Conservation (phyloP, 352 stramenopile genomes). For the Aphanomyces astaci region DNA sequence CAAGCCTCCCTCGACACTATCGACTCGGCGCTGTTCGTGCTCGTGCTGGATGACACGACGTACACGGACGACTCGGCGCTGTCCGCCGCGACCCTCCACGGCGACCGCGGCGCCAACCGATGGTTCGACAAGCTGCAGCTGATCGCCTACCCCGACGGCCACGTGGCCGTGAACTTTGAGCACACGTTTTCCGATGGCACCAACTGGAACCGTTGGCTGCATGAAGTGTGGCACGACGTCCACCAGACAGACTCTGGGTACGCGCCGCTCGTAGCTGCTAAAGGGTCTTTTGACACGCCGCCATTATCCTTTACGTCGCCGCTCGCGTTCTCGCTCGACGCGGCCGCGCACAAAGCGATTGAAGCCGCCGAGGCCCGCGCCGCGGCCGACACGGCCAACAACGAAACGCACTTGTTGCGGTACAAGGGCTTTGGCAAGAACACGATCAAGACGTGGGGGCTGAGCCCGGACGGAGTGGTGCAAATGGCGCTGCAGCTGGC, state of each 20-base stretch:
- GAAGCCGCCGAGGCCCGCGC: not conserved
- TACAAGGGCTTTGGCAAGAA: conserved; percentile 87
- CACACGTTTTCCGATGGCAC: conserved; percentile 91
- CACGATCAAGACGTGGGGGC: conserved; percentile 86
- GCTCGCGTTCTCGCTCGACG: not conserved
- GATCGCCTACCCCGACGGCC: conserved; percentile 73
- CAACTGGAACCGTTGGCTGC: conserved; percentile 88
- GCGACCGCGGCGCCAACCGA: conserved; percentile 54
- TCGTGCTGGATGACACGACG: conserved; percentile 78
- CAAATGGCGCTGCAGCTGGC: conserved; percentile 90
- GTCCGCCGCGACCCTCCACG: conserved; percentile 77
- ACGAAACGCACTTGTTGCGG: conserved; percentile 67
- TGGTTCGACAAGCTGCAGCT: conserved; percentile 94
- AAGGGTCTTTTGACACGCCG: conserved; percentile 2
- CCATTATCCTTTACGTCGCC: not conserved
- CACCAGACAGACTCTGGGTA: conserved; percentile 68
- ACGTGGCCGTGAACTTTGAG: conserved; percentile 90
- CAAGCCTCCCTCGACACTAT: conserved; percentile 63
- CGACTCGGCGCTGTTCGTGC: conserved; percentile 84
- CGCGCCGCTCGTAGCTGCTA: conserved; percentile 34
- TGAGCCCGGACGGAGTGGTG: conserved; percentile 84
- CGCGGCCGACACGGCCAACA: conserved; percentile 46
- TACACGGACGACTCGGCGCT: conserved; percentile 49
- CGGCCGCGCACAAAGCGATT: conserved; percentile 5
- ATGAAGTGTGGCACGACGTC: conserved; percentile 89